Evolutionary conservation across 1,139 yeast genomes (phyloP).

Genomic region (Geotrichum restrictum): DNA sequence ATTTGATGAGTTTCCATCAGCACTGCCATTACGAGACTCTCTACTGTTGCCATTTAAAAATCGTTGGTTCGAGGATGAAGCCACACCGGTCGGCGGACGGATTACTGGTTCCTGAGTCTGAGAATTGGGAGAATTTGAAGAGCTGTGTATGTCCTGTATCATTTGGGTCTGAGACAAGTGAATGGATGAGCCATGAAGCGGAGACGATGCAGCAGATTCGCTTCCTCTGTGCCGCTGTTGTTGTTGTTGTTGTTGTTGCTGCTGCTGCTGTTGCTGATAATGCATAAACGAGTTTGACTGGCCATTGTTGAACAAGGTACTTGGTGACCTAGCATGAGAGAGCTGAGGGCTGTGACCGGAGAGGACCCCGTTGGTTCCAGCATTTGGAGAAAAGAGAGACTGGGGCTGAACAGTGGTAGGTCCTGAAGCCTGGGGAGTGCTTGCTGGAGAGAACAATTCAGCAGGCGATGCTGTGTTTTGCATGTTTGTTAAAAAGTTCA

Average conservation of each 20-base stretch:
- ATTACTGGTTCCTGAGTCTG: not conserved
- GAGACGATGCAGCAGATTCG: not conserved
- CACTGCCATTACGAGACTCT: conserved; percentile 1
- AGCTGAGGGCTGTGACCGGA: conserved; percentile 9
- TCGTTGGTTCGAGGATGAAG: not conserved
- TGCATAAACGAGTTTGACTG: not conserved
- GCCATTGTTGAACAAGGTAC: not conserved
- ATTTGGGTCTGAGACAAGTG: not conserved
- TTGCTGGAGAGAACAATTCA: conserved; percentile 11
- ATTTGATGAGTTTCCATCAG: not conserved
- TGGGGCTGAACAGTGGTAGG: conserved; percentile 10
- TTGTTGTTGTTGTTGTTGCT: too few species aligned
- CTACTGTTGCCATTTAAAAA: not conserved
- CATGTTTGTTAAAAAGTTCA: conserved; percentile 8
- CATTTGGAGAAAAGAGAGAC: conserved; percentile 17
- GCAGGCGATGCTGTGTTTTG: conserved; percentile 1
- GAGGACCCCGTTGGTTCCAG: not conserved
- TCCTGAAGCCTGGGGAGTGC: conserved; percentile 4
- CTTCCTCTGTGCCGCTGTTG: too few species aligned
- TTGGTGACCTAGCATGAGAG: not conserved
- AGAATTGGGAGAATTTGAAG: conserved; percentile 1
- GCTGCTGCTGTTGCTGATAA: conserved; percentile 1
- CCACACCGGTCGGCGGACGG: not conserved
- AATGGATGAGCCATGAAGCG: not conserved
- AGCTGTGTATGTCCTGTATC: not conserved